A percentile compares a stretch with the other conserved stretches of the same genome.
These are phyloP conservation scores for Sclerotinia spermophila DNA, from an alignment of 2,329 filamentous ascomycete genomes.

Conservation along the genomic window DNA sequence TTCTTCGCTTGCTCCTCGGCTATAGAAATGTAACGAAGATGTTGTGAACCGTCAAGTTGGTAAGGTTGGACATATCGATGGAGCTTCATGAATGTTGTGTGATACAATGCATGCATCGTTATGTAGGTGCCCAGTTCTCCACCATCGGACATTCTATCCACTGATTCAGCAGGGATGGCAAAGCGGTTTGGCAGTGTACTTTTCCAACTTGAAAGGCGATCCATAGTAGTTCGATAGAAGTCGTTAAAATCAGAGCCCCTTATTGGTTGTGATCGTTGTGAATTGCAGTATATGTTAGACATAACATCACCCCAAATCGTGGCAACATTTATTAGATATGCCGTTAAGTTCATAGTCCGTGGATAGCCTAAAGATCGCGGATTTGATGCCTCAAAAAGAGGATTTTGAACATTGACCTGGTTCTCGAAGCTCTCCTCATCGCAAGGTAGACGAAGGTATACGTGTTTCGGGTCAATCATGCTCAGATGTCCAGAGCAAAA, in stretches of 20 bases:
- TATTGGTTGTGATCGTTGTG: slow-evolving; percentile 30
- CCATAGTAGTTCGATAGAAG: slow-evolving; percentile 51
- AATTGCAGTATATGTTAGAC: slow-evolving; percentile 53
- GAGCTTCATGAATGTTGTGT: slow-evolving; percentile 60
- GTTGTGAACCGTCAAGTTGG: slow-evolving; percentile 41
- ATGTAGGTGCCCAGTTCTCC: slow-evolving; percentile 58
- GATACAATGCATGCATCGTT: slow-evolving; percentile 64
- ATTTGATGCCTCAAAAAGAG: slow-evolving; percentile 56
- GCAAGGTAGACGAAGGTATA: slow-evolving; percentile 64
- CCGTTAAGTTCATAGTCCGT: slow-evolving; percentile 43
- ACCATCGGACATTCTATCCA: slow-evolving; percentile 51
- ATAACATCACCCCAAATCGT: slow-evolving; percentile 64
- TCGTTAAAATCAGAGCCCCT: slow-evolving; percentile 40
- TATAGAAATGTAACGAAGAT: slow-evolving; percentile 46
- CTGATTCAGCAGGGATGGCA: slow-evolving; percentile 52
- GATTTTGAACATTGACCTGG: slow-evolving; percentile 53
- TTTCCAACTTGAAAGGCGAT: slow-evolving; percentile 56
- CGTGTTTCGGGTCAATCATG: slow-evolving; percentile 59
- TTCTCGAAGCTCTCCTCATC: slow-evolving; percentile 59
- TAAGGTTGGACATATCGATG: slow-evolving; percentile 55
- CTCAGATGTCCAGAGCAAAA: slow-evolving; percentile 52
- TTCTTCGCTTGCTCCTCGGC: slow-evolving; percentile 51
- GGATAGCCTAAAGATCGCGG: slow-evolving; percentile 40
- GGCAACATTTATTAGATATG: slow-evolving; percentile 58
- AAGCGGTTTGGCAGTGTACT: slow-evolving; percentile 53